Base-by-base conservation (phyloP, 306 rosid species). In the Fragaria nilgerrensis region DNA sequence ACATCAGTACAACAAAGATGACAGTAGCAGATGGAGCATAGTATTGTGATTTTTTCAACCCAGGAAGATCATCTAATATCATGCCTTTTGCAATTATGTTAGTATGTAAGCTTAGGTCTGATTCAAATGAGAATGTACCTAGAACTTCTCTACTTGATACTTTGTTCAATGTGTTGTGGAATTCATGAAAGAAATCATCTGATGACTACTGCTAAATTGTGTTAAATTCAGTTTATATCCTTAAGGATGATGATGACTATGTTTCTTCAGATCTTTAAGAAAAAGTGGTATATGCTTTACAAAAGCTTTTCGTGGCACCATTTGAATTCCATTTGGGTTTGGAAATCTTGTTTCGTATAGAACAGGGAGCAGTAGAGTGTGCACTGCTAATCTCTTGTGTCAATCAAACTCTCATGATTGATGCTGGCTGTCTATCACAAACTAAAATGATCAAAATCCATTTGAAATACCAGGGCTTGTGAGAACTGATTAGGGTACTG, bases 1-100 rank as follows among this genome's bases (percentile, higher is more conserved):
- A 94, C 87, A 94, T 94, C 67, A 94, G 97, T 83, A 94, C 98
- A 19, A 84, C 98, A 11, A 94, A 89, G 89, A 92, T 97, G 91
- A 86, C 97, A 32, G 79, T 89, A 64, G 93, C 97, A 5, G 97
- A 94, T 49, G 98, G 97, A 76, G 96, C 94, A 2, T 92, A 89
- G 78, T 39, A 27, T 27, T 52, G 15, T 22, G 47, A 62, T 47
- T 49, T 41, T 68, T 34, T 53, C 41, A 15, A 44, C 25, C 48
- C 34, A 29, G 50, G 67, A 47, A 32, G 80, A 81, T 39, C 29
- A 34, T 27, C 77, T n/a, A 17, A 13, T 45, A 29, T 62, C 59
- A 4, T 75, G 72, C 68, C 9, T 27, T 37, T 23, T 61, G 36
- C 68, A 19, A 9, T 70, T 45, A 19, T 72, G 48, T 23, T 75